Evolutionary conservation across 129 eudicot genomes (phyloP).

Genomic region (Gnaphalium uliginosum): DNA sequence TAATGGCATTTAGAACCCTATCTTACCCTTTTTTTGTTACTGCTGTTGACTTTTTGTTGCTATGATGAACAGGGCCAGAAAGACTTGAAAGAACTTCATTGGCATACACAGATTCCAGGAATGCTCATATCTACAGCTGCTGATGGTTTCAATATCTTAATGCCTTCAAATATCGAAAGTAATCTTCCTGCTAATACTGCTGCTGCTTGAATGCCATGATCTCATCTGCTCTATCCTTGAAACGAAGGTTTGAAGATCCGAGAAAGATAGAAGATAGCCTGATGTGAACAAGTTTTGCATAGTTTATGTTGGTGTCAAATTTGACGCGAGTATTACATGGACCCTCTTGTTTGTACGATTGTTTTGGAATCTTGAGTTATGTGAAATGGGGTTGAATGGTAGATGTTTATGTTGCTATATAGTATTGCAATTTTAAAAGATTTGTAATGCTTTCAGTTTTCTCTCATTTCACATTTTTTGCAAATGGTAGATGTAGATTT

Average conservation of each 20-base stretch:
- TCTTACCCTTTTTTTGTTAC: background rate
- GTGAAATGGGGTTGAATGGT: conserved; percentile 22
- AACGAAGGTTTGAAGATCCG: conserved; percentile 19
- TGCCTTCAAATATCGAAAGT: conserved; percentile 97
- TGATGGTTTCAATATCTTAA: conserved; percentile 86
- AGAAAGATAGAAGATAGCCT: background rate
- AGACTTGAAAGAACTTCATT: conserved; percentile 96
- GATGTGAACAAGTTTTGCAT: conserved; percentile 11
- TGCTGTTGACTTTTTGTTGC: conserved; percentile 2
- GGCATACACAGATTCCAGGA: conserved; percentile 98
- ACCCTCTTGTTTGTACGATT: conserved; percentile 2
- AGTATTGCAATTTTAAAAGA: too few relatives aligned
- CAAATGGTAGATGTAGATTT: too few relatives aligned
- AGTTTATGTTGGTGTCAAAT: conserved; percentile 8
- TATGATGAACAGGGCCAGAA: conserved; percentile 77
- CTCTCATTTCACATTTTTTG: too few relatives aligned
- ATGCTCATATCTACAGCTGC: conserved; percentile 93
- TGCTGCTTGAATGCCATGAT: conserved; percentile 28
- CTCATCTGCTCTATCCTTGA: background rate
- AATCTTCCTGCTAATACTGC: conserved; percentile 51
- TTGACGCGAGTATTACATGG: background rate
- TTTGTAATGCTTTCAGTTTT: too few relatives aligned
- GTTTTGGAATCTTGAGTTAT: conserved; percentile 17
- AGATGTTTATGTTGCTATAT: background rate
- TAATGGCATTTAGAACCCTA: conserved; percentile 2